Percentiles rank a stretch among this genome's conserved stretches.
Conservation (phyloP, 768 basidiomycete genomes). For the Psilocybe cyanescens region DNA sequence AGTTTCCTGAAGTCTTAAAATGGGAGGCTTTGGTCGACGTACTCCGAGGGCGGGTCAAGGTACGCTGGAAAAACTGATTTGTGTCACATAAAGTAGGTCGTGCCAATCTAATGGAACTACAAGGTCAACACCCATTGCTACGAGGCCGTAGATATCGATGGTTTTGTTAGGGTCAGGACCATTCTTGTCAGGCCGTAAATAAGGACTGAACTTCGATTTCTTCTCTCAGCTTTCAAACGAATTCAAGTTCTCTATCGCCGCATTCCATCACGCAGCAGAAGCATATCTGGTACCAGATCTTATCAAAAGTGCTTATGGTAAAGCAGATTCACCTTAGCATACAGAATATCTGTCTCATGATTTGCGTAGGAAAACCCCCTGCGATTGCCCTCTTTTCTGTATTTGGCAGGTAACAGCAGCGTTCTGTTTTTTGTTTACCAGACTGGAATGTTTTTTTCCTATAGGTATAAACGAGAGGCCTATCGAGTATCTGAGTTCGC, state of each 20-base stretch:
- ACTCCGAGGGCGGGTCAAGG: constrained; percentile 77
- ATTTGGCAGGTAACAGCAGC: constrained; percentile 33
- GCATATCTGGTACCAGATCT: constrained; percentile 82
- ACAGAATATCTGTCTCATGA: neutral
- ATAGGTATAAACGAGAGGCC: constrained; percentile 78
- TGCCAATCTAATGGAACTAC: neutral
- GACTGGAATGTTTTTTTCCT: neutral
- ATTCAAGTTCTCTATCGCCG: constrained; percentile 79
- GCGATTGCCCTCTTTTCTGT: constrained; percentile 80
- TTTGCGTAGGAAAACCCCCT: constrained; percentile 59
- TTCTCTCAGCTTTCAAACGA: constrained; percentile 71
- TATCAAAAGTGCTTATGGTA: constrained; percentile 70
- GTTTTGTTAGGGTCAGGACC: constrained; percentile 64
- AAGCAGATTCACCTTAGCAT: constrained; percentile 20
- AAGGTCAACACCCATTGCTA: constrained; percentile 62
- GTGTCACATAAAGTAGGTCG: neutral
- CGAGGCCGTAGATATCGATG: constrained; percentile 71
- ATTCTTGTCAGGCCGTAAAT: neutral
- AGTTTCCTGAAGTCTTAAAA: constrained; percentile 72
- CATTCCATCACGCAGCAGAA: constrained; percentile 81
- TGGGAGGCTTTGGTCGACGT: constrained; percentile 85
- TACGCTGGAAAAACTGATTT: constrained; percentile 21
- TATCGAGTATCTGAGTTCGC: constrained; percentile 85
- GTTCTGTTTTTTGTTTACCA: neutral
- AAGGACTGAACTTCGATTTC: neutral